phyloP scores from a whole-genome alignment of 176 grass and related monocot genomes.

The Poa pratensis region DNA sequence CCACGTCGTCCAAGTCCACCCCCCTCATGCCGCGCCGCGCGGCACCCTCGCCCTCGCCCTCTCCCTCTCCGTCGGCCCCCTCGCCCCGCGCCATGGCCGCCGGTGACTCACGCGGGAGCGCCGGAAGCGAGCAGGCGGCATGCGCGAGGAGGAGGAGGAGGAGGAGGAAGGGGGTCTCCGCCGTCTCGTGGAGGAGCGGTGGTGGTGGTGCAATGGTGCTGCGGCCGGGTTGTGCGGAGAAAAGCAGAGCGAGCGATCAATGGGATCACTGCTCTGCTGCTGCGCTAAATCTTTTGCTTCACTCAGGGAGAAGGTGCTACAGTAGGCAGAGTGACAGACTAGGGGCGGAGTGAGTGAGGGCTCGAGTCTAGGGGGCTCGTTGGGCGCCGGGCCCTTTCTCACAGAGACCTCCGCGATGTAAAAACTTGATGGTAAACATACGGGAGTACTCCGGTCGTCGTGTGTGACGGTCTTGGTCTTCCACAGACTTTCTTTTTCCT shows the following conservation, averaged over 20 bases:
- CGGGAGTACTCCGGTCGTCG: not conserved
- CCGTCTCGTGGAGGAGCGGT: not conserved
- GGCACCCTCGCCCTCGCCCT: not conserved
- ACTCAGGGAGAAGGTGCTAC: not conserved
- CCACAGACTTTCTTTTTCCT: not conserved
- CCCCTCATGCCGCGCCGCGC: not conserved
- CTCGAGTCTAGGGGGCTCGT: not conserved
- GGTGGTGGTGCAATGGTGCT: not conserved
- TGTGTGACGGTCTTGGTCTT: not conserved
- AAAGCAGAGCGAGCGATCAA: constrained; percentile 12
- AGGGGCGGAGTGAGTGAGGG: too few species aligned
- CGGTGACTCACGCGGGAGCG: not conserved
- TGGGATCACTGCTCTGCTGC: not conserved
- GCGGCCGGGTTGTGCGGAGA: not conserved
- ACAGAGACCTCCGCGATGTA: not conserved
- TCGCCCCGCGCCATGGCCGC: not conserved
- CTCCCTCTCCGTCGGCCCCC: too few species aligned
- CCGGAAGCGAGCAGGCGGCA: constrained; percentile 14
- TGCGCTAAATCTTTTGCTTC: constrained; percentile 6
- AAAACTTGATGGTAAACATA: not conserved
- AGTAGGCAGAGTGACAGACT: not conserved
- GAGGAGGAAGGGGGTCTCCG: not conserved
- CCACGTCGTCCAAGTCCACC: constrained; percentile 42
- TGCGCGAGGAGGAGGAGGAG: not conserved
- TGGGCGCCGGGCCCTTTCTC: not conserved